These are phyloP conservation scores for Chrysochromulina parva DNA, from an alignment of 78 protist species.

Conservation along the genomic window DNA sequence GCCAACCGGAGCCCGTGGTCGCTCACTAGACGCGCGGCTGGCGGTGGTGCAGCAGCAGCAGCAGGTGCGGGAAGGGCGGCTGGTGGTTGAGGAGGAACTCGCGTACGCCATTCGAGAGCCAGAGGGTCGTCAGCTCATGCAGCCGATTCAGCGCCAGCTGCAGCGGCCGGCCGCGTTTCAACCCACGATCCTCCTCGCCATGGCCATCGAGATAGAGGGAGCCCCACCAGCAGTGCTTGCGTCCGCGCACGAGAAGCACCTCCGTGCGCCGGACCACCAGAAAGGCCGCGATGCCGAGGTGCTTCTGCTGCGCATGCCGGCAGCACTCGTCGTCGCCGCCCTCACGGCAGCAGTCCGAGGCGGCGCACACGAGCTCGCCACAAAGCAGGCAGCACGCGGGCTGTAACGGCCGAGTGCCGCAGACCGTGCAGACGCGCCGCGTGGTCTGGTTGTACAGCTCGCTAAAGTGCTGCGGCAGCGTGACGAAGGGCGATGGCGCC, in stretches of 20 bases:
- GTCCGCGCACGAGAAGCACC: background rate
- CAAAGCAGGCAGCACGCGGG: constrained; percentile 28
- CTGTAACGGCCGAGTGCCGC: background rate
- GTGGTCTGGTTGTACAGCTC: background rate
- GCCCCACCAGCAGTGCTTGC: constrained; percentile 1
- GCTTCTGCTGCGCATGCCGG: constrained; percentile 10
- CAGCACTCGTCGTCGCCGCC: background rate
- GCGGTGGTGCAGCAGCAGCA: background rate
- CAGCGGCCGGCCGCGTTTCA: constrained; percentile 29
- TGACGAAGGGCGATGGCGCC: background rate
- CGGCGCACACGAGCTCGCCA: constrained; percentile 38
- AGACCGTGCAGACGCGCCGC: background rate
- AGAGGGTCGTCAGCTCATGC: background rate
- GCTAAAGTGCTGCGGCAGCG: background rate
- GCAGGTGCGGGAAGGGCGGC: background rate
- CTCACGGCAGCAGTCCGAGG: background rate
- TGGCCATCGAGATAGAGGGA: constrained; percentile 32
- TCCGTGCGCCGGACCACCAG: constrained; percentile 5
- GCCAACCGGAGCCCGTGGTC: too few relatives aligned
- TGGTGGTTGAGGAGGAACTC: background rate
- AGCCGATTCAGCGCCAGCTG: background rate
- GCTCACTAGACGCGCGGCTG: too few relatives aligned
- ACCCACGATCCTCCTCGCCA: constrained; percentile 36
- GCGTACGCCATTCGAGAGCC: background rate
- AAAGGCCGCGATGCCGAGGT: constrained; percentile 1